Evolutionary conservation across 2,329 filamentous ascomycete species (phyloP), one percentile per base, ranked within the genome.

Genomic region (Emergomyces pasteurianus): DNA sequence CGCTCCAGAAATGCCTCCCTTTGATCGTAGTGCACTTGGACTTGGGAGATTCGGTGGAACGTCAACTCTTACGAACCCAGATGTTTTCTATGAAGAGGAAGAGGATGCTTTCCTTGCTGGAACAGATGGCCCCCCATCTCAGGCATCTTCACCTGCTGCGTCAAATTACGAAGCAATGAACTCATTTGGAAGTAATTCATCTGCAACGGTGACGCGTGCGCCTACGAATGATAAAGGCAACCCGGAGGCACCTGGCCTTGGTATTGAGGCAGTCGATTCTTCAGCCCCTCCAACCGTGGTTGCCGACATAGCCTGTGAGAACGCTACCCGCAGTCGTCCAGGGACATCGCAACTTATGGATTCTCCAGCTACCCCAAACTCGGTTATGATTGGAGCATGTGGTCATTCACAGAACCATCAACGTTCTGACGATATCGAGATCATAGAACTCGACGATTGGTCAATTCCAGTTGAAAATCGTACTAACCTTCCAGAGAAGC

Each of bases 1-100:
- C 65, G 78, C 78, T 8, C 78, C 78, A 2, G 75, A 74, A 60
- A 75, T 80, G 76, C 76, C 75, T 53, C 76, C 78, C 6, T 74
- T 79, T 60, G 77, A 79, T 64, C 75, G 77, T 56, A 73, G 69
- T 60, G 67, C 69, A 46, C 71, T 79, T 50, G 68, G 68, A 28
- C 68, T 71, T 26, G 68, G 69, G 52, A 72, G 76, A 8, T 66
- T 79, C 34, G 70, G 71, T 16, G 75, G 72, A 31, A 72, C 70
- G 49, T 66, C 73, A 8, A 68, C 71, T 1, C 67, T 78, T 58
- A 73, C 75, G 56, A 74, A 74, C 47, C 72, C 73, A 6, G 78
- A 80, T 64, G 78, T 79, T 4, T 78, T 80, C 61, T 76, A 79
- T 54, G 78, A 80, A 64, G 77, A 80, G 63, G 78, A 80, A 62